Evolutionary conservation across 1,139 yeast genomes (phyloP).

Genomic region (Candida glucosophila): DNA sequence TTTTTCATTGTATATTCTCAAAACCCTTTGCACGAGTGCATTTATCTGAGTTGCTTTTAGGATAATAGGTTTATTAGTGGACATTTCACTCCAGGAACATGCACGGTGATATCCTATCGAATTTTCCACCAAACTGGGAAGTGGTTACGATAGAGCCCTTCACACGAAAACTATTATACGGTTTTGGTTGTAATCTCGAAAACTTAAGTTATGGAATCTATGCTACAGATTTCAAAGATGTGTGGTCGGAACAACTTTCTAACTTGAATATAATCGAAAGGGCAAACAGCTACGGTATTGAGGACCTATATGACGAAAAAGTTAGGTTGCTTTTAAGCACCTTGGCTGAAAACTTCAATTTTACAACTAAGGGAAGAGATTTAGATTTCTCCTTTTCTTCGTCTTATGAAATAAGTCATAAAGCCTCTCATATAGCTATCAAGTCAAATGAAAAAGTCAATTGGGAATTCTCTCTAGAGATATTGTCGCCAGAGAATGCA

Average conservation of each 20-base stretch:
- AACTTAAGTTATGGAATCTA: constrained; percentile 14
- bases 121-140: constrained; percentile 3
- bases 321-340: constrained; percentile 7
- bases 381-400: no score
- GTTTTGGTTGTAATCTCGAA: constrained; percentile 5
- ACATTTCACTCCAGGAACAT: neutral
- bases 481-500: constrained; percentile 16
- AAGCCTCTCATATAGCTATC: constrained; percentile 8
- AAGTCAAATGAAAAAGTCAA: constrained; percentile 7
- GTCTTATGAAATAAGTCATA: no score
- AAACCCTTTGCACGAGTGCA: no score
- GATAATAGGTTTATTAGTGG: neutral
- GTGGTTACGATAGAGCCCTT: constrained; percentile 1
- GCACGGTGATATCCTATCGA: neutral
- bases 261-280: constrained; percentile 8
- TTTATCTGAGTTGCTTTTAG: no score
- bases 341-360: constrained; percentile 1
- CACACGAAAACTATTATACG: constrained; percentile 7
- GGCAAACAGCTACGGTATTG: constrained; percentile 17
- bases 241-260: constrained; percentile 20
- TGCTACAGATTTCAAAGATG: constrained; percentile 17
- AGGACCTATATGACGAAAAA: constrained; percentile 11
- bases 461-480: constrained; percentile 6
- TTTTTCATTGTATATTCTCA: constrained; percentile 3
- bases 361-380: constrained; percentile 1